phyloP scores from a whole-genome alignment of 2,329 filamentous ascomycete species.

The Aspergillus aculeatus region DNA sequence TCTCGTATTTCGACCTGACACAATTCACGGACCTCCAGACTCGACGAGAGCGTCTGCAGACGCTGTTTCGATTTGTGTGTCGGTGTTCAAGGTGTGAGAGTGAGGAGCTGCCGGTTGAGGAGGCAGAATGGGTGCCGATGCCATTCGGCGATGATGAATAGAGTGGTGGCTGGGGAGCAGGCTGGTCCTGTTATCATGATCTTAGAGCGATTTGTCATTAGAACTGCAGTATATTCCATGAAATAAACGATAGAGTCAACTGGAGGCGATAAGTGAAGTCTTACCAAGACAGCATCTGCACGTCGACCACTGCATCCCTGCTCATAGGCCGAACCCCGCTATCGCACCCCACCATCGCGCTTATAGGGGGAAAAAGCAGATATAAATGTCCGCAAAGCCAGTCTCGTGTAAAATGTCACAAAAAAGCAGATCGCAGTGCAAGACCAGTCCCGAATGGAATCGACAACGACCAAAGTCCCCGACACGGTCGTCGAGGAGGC shows the following conservation, averaged over 20 bases:
- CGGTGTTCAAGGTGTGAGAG: slow-evolving; percentile 26
- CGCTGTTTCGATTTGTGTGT: slow-evolving; percentile 31
- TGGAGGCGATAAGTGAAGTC: not conserved
- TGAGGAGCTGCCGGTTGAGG: slow-evolving; percentile 20
- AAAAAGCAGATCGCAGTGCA: not conserved
- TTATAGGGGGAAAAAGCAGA: not conserved
- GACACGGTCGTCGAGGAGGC: not conserved
- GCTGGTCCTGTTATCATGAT: not conserved
- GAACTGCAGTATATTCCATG: not conserved
- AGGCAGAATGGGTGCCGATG: not conserved
- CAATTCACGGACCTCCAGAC: slow-evolving; percentile 17
- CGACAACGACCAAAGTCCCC: not conserved
- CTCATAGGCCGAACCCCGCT: not conserved
- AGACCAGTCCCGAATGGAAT: not conserved
- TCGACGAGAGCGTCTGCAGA: slow-evolving; percentile 26
- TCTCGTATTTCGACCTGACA: slow-evolving; percentile 34
- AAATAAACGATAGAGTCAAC: not conserved
- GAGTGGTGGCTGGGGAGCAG: not conserved
- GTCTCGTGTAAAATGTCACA: not conserved
- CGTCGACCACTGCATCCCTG: not conserved
- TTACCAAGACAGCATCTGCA: not conserved
- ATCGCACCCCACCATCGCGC: not conserved
- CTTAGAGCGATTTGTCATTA: not conserved
- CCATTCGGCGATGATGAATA: not conserved
- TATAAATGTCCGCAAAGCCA: not conserved